phyloP scores from a whole-genome alignment of 176 grass and related monocot genomes.

The Oryza meridionalis region DNA sequence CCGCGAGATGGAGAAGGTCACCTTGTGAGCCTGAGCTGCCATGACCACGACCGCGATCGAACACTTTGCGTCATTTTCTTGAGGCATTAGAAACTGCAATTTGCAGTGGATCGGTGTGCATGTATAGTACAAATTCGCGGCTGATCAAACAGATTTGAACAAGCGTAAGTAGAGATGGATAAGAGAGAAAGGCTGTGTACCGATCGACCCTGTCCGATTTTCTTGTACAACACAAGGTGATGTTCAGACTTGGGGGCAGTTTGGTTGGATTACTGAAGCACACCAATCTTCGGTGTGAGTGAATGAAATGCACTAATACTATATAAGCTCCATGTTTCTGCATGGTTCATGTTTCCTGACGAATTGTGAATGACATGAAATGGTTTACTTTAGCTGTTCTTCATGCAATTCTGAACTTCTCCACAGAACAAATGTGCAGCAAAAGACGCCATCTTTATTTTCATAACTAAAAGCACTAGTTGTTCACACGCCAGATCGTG shows the following conservation, averaged over 20 bases:
- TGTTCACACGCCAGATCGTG: background rate
- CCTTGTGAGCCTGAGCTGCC: constrained; percentile 51
- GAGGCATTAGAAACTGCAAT: background rate
- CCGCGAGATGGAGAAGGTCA: constrained; percentile 91
- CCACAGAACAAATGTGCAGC: background rate
- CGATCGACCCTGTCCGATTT: constrained; percentile 27
- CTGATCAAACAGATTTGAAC: constrained; percentile 27
- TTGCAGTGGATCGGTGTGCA: background rate
- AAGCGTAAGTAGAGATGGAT: constrained; percentile 6
- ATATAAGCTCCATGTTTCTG: constrained; percentile 7
- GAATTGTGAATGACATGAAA: background rate
- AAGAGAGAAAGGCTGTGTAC: background rate
- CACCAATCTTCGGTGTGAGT: constrained; percentile 3
- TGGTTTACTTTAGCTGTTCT: background rate
- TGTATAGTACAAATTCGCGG: constrained; percentile 26
- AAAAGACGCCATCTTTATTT: background rate
- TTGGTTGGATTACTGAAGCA: constrained; percentile 26
- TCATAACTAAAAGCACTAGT: background rate
- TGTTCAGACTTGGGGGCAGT: constrained; percentile 39
- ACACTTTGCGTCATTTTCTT: background rate
- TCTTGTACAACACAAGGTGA: constrained; percentile 20
- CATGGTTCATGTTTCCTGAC: constrained; percentile 7
- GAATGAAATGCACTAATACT: constrained; percentile 27
- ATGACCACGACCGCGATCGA: no score
- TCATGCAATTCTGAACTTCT: background rate